Evolutionary conservation across 257 asterid genomes (phyloP), one percentile per base, ranked within the genome.

Genomic region (Lithospermum erythrorhizon): DNA sequence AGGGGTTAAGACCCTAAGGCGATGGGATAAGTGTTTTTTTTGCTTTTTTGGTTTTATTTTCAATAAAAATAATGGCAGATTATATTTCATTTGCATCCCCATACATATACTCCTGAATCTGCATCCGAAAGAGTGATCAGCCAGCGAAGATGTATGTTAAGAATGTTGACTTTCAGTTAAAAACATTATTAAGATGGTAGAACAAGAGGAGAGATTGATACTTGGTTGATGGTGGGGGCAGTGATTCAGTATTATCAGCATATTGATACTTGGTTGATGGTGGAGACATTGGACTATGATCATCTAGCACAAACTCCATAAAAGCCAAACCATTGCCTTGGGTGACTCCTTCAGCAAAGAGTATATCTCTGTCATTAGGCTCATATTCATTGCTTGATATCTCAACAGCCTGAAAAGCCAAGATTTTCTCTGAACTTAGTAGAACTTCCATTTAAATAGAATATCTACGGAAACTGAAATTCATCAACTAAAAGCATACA

Each of bases 371-470:
- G 63, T 70, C 75, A n/a, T 61, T 53, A 53, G 75, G 75, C 22
- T 70, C 75, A 30, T 70, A 59, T 41, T 65, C 70, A 35, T 76
- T 61, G 68, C 94, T 70, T 20, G 83, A 84, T 75, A 82, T 74
- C 83, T 73, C 87, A 21, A 69, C 49, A 57, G 78, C 90, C 95
- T 87, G 78, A 41, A 24, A 65, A 56, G 64, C 7, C 23, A 58
- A 35, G 10, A 32, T 7, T 19, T 21, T 29, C 25, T 17, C 37
- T 19, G 13, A 21, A 66, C 45, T 49, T 53, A 53, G 23, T 19
- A 23, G 21, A 13, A 5, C 20, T 25, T 56, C 8, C 37, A 56
- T 5, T 27, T 27, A 3, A 16, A 15, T n/a, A 55, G 17, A 16
- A 7, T 57, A 29, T 15, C 14, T 1, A 47, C n/a, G 25, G 10